Conservation (phyloP, 805 yeast species). For the Starmerella potacharoeniae region DNA sequence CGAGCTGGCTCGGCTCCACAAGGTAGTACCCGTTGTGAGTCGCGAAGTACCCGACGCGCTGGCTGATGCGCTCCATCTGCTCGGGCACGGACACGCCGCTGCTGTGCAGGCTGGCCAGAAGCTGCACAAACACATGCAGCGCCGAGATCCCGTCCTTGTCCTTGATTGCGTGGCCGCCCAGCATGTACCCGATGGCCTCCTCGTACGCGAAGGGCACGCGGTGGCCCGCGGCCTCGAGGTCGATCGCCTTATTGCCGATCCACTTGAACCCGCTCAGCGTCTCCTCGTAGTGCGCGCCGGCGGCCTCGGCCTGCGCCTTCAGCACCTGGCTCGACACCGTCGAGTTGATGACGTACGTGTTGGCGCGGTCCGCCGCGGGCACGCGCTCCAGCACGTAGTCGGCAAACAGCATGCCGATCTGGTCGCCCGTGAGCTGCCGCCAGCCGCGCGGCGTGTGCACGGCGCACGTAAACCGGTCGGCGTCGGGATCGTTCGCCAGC, state of each 20-base stretch:
- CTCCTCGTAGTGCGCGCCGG: slow-evolving; percentile 57
- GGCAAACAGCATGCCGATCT: slow-evolving; percentile 78
- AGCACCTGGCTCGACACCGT: slow-evolving; percentile 87
- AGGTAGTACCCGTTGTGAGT: slow-evolving; percentile 80
- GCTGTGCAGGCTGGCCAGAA: slow-evolving; percentile 42
- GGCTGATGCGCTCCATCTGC: slow-evolving; percentile 47
- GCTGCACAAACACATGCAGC: slow-evolving; percentile 59
- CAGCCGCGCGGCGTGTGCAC: slow-evolving; percentile 43
- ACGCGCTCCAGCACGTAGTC: slow-evolving; percentile 35
- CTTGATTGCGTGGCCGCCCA: slow-evolving; percentile 40
- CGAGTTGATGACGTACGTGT: slow-evolving; percentile 51
- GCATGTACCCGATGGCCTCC: slow-evolving; percentile 95
- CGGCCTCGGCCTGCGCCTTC: slow-evolving; percentile 48
- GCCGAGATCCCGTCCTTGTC: slow-evolving; percentile 94
- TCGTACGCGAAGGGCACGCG: slow-evolving; percentile 82
- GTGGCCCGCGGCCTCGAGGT: slow-evolving; percentile 51
- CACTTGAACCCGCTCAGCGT: slow-evolving; percentile 95
- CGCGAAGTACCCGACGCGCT: slow-evolving; percentile 66
- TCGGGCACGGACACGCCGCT: slow-evolving; percentile 32
- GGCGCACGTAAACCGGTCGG: slow-evolving; percentile 84
- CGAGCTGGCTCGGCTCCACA: slow-evolving; percentile 43
- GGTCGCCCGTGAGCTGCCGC: slow-evolving; percentile 83
- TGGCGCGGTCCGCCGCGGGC: not conserved
- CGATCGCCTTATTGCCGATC: slow-evolving; percentile 85
- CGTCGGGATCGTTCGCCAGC: slow-evolving; percentile 92